These are phyloP conservation scores for Candida parachauliodes DNA, from an alignment of 805 yeast species.

Conservation along the genomic window DNA sequence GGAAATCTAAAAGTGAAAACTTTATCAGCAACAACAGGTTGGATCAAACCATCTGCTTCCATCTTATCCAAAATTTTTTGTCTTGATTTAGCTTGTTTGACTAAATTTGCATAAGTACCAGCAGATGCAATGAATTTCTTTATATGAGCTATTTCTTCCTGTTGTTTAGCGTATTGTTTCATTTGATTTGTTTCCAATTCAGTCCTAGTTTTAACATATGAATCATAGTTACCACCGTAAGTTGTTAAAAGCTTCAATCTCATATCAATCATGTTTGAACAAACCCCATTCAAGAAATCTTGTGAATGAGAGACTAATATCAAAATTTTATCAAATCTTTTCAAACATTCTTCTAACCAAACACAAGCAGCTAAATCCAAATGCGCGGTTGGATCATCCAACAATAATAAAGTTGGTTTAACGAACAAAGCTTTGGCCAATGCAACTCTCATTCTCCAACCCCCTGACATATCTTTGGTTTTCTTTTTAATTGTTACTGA, in stretches of 20 bases:
- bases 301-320: slow-evolving; percentile 96
- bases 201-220: slow-evolving; percentile 88
- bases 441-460: slow-evolving; percentile 99
- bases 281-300: slow-evolving; percentile 99
- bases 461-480: slow-evolving; percentile 99
- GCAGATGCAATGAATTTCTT: slow-evolving; percentile 99
- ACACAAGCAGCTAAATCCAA: slow-evolving; percentile 99
- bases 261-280: slow-evolving; percentile 98
- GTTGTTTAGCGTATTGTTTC: slow-evolving; percentile 96
- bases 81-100: slow-evolving; percentile 97
- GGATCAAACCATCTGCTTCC: slow-evolving; percentile 98
- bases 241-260: slow-evolving; percentile 68
- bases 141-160: slow-evolving; percentile 97
- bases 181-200: slow-evolving; percentile 96
- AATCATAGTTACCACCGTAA: slow-evolving; percentile 98
- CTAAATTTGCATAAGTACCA: slow-evolving; percentile 99
- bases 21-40: slow-evolving; percentile 88
- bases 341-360: slow-evolving; percentile 97
- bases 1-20: slow-evolving; percentile 94
- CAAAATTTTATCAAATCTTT: slow-evolving; percentile 88
- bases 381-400: slow-evolving; percentile 99
- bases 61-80: slow-evolving; percentile 99
- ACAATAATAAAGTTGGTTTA: slow-evolving; percentile 88
- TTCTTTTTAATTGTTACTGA: slow-evolving; percentile 80
- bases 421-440: slow-evolving; percentile 96